Conservation (phyloP, 768 basidiomycete genomes). For the Tephrocybe sp. region DNA sequence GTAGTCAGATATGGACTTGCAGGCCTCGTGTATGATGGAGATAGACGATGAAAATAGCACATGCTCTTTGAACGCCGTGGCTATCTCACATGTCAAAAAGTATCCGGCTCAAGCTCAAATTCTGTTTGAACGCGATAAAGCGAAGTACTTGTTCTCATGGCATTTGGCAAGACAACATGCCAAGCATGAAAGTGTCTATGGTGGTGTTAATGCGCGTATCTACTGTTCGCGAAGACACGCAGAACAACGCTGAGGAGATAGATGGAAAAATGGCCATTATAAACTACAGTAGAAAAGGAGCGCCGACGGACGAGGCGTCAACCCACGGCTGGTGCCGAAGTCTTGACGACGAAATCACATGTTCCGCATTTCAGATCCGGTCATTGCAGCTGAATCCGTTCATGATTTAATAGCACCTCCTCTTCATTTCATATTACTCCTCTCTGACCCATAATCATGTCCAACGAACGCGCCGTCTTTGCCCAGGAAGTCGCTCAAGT, state of each 20-base stretch:
- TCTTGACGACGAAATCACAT: conserved; percentile 44
- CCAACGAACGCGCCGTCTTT: conserved; percentile 68
- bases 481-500: conserved; percentile 81
- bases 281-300: conserved; percentile 14
- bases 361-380: conserved; percentile 26
- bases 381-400: conserved; percentile 20
- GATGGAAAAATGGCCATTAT: not conserved
- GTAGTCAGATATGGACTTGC: conserved; percentile 88
- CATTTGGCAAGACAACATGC: not conserved
- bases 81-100: conserved; percentile 7
- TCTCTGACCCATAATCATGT: conserved; percentile 42
- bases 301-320: conserved; percentile 21
- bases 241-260: not conserved
- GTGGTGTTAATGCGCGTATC: conserved; percentile 4
- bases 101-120: not conserved
- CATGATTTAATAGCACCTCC: conserved; percentile 24
- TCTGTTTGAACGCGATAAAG: not conserved
- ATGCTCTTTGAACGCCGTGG: conserved; percentile 1
- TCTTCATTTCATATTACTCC: conserved; percentile 12
- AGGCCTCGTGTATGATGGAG: conserved; percentile 88
- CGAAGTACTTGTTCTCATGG: not conserved
- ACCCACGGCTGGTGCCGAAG: conserved; percentile 13
- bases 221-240: not conserved
- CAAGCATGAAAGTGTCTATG: not conserved
- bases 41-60: conserved; percentile 59